Conservation (phyloP, 2,329 filamentous ascomycete genomes). For the Cytospora piceae region DNA sequence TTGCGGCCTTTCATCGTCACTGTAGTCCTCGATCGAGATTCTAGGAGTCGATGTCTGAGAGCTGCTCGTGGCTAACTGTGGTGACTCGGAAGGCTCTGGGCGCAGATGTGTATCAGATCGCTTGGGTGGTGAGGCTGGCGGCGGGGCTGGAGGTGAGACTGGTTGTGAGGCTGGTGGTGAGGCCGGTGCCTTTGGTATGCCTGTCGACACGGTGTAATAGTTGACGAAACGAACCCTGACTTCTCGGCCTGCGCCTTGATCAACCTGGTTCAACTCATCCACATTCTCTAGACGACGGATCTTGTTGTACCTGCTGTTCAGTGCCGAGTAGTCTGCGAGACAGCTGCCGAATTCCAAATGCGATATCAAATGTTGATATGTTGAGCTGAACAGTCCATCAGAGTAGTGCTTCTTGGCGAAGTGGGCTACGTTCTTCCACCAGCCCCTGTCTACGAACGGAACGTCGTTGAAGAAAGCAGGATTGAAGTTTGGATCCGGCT, state of each 20-base stretch:
- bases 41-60: conserved; percentile 41
- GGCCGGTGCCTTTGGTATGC: conserved; percentile 60
- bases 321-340: conserved; percentile 73
- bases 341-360: conserved; percentile 84
- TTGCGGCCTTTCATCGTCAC: conserved; percentile 38
- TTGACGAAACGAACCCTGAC: conserved; percentile 78
- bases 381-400: conserved; percentile 70
- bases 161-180: not conserved
- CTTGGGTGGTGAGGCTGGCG: conserved; percentile 10
- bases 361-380: conserved; percentile 74
- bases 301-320: conserved; percentile 70
- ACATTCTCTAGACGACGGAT: conserved; percentile 74
- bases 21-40: conserved; percentile 51
- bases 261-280: conserved; percentile 51
- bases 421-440: conserved; percentile 69
- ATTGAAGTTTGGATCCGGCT: conserved; percentile 70
- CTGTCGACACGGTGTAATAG: conserved; percentile 87
- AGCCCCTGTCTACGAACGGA: conserved; percentile 68
- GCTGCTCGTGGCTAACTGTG: conserved; percentile 25
- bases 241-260: conserved; percentile 41
- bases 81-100: conserved; percentile 24
- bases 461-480: conserved; percentile 77
- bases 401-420: conserved; percentile 80
- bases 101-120: conserved; percentile 32
- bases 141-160: conserved; percentile 7